These are phyloP conservation scores for Nakazawaea laoshanensis DNA, from an alignment of 805 yeast genomes.

Conservation along the genomic window DNA sequence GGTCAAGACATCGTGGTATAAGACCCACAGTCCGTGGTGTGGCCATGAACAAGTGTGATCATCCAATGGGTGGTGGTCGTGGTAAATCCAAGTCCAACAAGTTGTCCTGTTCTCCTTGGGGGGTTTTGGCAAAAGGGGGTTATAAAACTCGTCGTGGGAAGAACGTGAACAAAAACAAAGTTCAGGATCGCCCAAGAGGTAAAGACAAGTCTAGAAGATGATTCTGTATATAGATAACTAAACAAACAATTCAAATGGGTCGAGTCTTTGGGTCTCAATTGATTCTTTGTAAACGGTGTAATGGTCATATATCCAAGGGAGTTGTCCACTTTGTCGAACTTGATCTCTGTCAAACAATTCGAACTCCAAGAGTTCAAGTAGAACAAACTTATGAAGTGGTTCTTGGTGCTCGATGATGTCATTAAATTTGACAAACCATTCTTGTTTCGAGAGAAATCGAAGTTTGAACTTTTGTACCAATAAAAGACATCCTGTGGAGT, in stretches of 20 bases:
- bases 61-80: constrained; percentile 99
- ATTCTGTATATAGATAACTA: background rate
- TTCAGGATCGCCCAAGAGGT: constrained; percentile 87
- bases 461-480: constrained; percentile 20
- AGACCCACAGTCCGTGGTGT: constrained; percentile 97
- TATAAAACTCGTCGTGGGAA: constrained; percentile 92
- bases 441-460: constrained; percentile 16
- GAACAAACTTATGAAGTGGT: constrained; percentile 1
- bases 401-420: constrained; percentile 5
- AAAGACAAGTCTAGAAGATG: constrained; percentile 23
- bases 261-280: constrained; percentile 2
- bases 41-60: constrained; percentile 96
- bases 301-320: constrained; percentile 8
- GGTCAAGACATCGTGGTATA: constrained; percentile 84
- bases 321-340: constrained; percentile 14
- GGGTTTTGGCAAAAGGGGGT: constrained; percentile 82
- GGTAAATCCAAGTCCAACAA: constrained; percentile 97
- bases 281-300: constrained; percentile 5
- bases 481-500: constrained; percentile 21
- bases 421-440: constrained; percentile 12
- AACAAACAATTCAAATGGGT: constrained; percentile 7
- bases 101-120: constrained; percentile 94
- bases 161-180: constrained; percentile 74
- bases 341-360: constrained; percentile 10
- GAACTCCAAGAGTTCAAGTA: constrained; percentile 10